phyloP scores from a whole-genome alignment of 2,329 filamentous ascomycete species.

The Rutstroemia sp. region DNA sequence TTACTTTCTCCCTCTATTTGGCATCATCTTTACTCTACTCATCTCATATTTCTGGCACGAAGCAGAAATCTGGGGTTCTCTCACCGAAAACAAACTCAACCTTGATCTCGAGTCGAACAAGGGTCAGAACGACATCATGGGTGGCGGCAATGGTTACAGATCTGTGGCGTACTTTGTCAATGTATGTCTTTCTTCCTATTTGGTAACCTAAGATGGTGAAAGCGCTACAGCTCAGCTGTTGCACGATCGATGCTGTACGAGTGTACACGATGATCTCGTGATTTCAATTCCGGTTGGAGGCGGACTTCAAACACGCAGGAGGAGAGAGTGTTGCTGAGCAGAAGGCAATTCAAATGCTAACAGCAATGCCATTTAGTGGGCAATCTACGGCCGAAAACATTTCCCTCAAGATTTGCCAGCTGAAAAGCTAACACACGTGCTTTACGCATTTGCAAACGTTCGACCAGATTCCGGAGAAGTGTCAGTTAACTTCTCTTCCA shows the following conservation, averaged over 20 bases:
- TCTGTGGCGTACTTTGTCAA: constrained; percentile 51
- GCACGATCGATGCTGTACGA: not conserved
- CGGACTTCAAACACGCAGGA: too few species aligned
- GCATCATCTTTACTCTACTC: constrained; percentile 15
- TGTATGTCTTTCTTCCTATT: constrained; percentile 37
- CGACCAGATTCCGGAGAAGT: constrained; percentile 74
- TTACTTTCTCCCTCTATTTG: constrained; percentile 14
- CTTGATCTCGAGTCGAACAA: not conserved
- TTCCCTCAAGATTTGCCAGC: constrained; percentile 77
- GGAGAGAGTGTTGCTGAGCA: too few species aligned
- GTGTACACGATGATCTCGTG: constrained; percentile 1
- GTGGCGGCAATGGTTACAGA: constrained; percentile 42
- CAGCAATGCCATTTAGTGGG: constrained; percentile 38
- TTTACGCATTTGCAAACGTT: constrained; percentile 89
- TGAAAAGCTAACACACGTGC: constrained; percentile 76
- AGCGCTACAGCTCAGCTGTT: not conserved
- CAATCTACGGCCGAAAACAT: constrained; percentile 80
- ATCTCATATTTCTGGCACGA: constrained; percentile 14
- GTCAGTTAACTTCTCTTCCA: constrained; percentile 30
- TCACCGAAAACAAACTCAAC: not conserved
- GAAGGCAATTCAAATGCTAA: constrained; percentile 2
- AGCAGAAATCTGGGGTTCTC: not conserved
- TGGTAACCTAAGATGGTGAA: constrained; percentile 32
- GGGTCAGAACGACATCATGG: not conserved
- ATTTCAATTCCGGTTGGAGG: not conserved